These are phyloP conservation scores for Yamadazyma laniorum DNA, from an alignment of 805 yeast genomes.

Conservation along the genomic window DNA sequence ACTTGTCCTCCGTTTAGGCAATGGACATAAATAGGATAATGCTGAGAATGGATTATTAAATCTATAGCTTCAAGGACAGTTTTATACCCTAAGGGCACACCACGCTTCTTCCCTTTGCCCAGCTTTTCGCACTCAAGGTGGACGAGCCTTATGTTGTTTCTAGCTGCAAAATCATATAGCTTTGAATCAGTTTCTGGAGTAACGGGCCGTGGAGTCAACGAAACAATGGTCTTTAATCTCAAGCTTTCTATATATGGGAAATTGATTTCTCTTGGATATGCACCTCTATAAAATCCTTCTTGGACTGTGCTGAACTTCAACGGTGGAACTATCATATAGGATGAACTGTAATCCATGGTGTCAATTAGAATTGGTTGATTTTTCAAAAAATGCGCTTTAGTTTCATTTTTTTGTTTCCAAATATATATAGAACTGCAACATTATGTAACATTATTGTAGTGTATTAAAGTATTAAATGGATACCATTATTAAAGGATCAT, in stretches of 20 bases:
- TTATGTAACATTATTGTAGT: too few relatives aligned
- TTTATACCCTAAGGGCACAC: constrained; percentile 73
- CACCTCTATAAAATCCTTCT: constrained; percentile 73
- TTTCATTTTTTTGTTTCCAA: too few relatives aligned
- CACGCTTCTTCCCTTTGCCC: constrained; percentile 78
- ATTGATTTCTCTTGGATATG: constrained; percentile 79
- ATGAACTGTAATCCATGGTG: constrained; percentile 17
- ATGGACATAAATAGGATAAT: constrained; percentile 77
- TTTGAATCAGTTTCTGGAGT: constrained; percentile 49
- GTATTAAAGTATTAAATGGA: background rate
- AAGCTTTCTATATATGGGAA: constrained; percentile 65
- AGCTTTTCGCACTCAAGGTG: constrained; percentile 68
- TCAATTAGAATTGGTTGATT: too few relatives aligned
- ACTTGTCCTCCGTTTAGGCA: constrained; percentile 89
- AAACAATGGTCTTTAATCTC: constrained; percentile 66
- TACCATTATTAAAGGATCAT: background rate
- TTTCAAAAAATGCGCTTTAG: too few relatives aligned
- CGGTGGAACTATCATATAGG: constrained; percentile 61
- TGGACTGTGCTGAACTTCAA: constrained; percentile 72
- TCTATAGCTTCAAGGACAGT: constrained; percentile 61
- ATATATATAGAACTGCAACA: too few relatives aligned
- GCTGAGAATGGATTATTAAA: constrained; percentile 53
- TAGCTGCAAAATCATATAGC: constrained; percentile 50
- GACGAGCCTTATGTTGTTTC: constrained; percentile 55
- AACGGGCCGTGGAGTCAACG: constrained; percentile 77